A percentile compares a stretch with the other conserved stretches of the same genome.
Conservation (phyloP, 805 yeast species). For the Ogataea dorogensis region DNA sequence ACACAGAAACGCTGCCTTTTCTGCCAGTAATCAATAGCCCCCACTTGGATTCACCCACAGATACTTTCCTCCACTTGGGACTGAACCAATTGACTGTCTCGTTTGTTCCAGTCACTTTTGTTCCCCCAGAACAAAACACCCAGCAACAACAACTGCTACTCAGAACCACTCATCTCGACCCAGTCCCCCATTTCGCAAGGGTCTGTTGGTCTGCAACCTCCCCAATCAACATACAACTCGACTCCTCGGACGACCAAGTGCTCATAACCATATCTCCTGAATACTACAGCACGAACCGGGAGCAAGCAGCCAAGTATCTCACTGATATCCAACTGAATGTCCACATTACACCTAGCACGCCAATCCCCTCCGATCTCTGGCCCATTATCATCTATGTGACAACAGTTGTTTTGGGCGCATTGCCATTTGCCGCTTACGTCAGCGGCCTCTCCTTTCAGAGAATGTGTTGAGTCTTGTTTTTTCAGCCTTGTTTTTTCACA, state of each 20-base stretch:
- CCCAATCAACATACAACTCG: constrained; percentile 21
- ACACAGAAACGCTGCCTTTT: constrained; percentile 24
- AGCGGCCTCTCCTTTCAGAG: constrained; percentile 7
- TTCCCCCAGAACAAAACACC: constrained; percentile 12
- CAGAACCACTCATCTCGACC: background rate
- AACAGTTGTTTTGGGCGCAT: constrained; percentile 8
- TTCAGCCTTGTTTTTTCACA: constrained; percentile 11
- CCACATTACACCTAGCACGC: constrained; percentile 10
- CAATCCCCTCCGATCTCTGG: constrained; percentile 15
- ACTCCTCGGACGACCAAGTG: constrained; percentile 2
- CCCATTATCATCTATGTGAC: constrained; percentile 10
- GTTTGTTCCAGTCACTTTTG: constrained; percentile 13
- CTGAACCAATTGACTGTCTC: constrained; percentile 8
- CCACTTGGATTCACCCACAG: background rate
- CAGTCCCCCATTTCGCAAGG: constrained; percentile 3
- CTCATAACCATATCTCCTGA: constrained; percentile 18
- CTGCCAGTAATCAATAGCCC: background rate
- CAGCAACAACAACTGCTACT: constrained; percentile 6
- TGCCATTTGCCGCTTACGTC: constrained; percentile 6
- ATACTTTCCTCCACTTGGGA: constrained; percentile 1
- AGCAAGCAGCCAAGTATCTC: constrained; percentile 11
- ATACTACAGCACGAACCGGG: constrained; percentile 20
- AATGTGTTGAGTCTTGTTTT: constrained; percentile 14
- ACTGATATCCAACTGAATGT: constrained; percentile 16
- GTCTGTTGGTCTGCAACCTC: constrained; percentile 30